These are phyloP conservation scores for Viola pubescens DNA, from an alignment of 441 rosid species.

Conservation along the genomic window DNA sequence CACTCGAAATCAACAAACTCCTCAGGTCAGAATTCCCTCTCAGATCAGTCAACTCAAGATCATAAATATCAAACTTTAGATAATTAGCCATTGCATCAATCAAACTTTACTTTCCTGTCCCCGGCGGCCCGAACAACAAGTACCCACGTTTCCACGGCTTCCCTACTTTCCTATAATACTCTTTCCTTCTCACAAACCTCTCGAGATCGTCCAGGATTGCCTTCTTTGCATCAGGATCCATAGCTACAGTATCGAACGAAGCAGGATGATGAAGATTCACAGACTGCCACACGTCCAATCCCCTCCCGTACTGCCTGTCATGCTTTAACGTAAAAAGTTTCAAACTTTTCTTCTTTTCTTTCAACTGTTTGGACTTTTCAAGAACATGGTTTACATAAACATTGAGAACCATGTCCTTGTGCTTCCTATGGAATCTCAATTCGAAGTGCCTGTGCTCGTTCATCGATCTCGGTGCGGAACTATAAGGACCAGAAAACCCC, in stretches of 20 bases:
- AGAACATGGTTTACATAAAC: too few relatives aligned
- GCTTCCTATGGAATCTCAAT: conserved; percentile 33
- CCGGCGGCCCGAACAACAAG: conserved; percentile 64
- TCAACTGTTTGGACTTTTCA: too few relatives aligned
- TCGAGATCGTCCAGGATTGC: conserved; percentile 26
- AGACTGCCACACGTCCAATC: too few relatives aligned
- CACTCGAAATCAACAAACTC: conserved; percentile 37
- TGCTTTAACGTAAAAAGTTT: too few relatives aligned
- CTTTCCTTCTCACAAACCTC: conserved; percentile 24
- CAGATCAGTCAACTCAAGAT: conserved; percentile 44
- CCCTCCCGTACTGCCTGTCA: too few relatives aligned
- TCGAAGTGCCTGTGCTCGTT: background rate
- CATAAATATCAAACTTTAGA: too few relatives aligned
- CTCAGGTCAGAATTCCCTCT: conserved; percentile 34
- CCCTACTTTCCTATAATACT: conserved; percentile 25
- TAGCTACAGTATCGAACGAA: too few relatives aligned
- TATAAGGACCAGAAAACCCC: background rate
- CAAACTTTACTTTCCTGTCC: conserved; percentile 71
- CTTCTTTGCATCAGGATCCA: too few relatives aligned
- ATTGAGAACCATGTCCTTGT: conserved; percentile 30
- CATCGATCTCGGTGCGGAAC: background rate
- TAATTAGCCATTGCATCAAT: conserved; percentile 75
- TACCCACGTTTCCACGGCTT: conserved; percentile 32
- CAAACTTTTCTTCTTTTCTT: too few relatives aligned
- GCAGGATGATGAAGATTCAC: too few relatives aligned